A percentile compares a stretch with the other conserved stretches of the same genome.
phyloP scores from a whole-genome alignment of 2,329 filamentous ascomycete species.

The Sclerotinia subarctica region DNA sequence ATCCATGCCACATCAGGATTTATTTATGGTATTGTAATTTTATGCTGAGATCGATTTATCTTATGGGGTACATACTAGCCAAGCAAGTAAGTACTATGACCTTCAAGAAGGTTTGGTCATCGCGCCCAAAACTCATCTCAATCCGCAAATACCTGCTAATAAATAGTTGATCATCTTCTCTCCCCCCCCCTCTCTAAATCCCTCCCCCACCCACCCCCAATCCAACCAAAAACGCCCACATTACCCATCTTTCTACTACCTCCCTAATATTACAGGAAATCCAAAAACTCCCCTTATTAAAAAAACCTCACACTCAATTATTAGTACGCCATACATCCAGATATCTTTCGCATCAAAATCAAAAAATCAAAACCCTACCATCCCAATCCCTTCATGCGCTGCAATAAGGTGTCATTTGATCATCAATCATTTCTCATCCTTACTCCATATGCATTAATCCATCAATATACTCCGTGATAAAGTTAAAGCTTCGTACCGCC shows the following conservation, averaged over 20 bases:
- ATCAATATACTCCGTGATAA: neutral
- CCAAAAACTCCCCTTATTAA: neutral
- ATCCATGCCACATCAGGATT: neutral
- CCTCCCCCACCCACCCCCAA: no score
- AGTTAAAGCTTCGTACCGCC: constrained; percentile 10
- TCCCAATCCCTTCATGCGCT: neutral
- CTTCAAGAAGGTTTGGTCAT: neutral
- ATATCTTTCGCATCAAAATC: constrained; percentile 4
- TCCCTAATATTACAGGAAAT: constrained; percentile 2
- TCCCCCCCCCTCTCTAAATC: neutral
- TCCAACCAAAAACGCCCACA: neutral
- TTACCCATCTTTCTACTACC: neutral
- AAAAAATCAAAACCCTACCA: constrained; percentile 5
- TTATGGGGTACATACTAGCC: neutral
- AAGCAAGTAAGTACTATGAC: neutral
- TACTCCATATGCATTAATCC: constrained; percentile 9
- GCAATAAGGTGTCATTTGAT: constrained; percentile 2
- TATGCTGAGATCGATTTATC: neutral
- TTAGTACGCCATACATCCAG: constrained; percentile 10
- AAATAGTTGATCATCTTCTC: neutral
- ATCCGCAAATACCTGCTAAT: neutral
- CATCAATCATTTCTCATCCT: constrained; percentile 10
- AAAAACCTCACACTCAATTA: neutral
- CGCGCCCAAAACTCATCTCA: neutral
- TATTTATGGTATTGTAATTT: neutral